Evolutionary conservation across 345 rosid species (phyloP).

Genomic region (Geranium brycei): DNA sequence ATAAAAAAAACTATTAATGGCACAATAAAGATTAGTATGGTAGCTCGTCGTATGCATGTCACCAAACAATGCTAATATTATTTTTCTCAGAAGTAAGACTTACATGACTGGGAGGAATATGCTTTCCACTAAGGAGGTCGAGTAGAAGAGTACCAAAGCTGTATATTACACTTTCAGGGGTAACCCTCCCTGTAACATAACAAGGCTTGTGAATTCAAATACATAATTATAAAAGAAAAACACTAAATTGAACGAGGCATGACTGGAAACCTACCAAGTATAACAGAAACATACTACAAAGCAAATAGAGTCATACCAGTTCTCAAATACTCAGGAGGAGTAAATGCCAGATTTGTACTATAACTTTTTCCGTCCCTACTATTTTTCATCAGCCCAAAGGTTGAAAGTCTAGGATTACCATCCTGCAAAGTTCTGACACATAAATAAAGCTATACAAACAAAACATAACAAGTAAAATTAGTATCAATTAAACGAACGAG

Average conservation of each 20-base stretch:
- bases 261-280: conserved; percentile 1
- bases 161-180: conserved; percentile 90
- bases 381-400: conserved; percentile 92
- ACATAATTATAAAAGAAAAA: background rate
- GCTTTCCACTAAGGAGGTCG: conserved; percentile 96
- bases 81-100: conserved; percentile 13
- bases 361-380: conserved; percentile 94
- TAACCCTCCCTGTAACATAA: conserved; percentile 57
- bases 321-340: conserved; percentile 93
- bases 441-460: conserved; percentile 5
- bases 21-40: background rate
- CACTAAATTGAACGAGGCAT: background rate
- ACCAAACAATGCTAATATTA: too few species aligned
- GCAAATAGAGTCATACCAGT: conserved; percentile 35
- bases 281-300: too few species aligned
- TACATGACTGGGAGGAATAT: conserved; percentile 92
- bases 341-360: conserved; percentile 85
- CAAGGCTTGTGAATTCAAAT: background rate
- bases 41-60: too few species aligned
- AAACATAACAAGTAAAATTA: conserved; percentile 4
- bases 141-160: conserved; percentile 91
- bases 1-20: background rate
- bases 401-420: conserved; percentile 80
- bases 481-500: background rate
- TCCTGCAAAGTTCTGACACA: conserved; percentile 34